Percentiles rank a stretch among this genome's conserved stretches.
phyloP scores from a whole-genome alignment of 2,329 filamentous ascomycete species.

The Sclerotiophoma versabilis region DNA sequence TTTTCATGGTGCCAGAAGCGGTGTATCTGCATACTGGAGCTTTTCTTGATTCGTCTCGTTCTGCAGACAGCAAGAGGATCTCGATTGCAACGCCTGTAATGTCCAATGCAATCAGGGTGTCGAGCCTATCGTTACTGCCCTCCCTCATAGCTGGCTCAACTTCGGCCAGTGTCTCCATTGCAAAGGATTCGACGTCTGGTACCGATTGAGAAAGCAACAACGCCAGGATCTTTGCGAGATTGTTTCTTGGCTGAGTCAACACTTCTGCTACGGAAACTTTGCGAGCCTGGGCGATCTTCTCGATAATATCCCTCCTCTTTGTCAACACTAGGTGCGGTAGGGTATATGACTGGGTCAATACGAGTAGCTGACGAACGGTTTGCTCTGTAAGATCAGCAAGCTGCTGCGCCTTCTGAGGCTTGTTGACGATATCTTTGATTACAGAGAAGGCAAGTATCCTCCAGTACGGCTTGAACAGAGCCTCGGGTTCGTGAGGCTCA shows the following conservation, averaged over 20 bases:
- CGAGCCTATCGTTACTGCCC: slow-evolving; percentile 63
- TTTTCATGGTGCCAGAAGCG: neutral
- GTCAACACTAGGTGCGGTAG: slow-evolving; percentile 85
- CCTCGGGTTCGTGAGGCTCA: slow-evolving; percentile 66
- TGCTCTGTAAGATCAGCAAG: slow-evolving; percentile 83
- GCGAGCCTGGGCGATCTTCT: slow-evolving; percentile 77
- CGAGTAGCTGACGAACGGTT: slow-evolving; percentile 75
- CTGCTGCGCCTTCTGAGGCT: slow-evolving; percentile 81
- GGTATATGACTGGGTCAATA: slow-evolving; percentile 79
- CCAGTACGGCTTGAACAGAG: slow-evolving; percentile 88
- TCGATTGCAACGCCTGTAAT: slow-evolving; percentile 79
- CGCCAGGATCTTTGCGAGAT: slow-evolving; percentile 66
- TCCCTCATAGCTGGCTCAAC: slow-evolving; percentile 75
- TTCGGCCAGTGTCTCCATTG: slow-evolving; percentile 71
- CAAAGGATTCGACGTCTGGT: slow-evolving; percentile 69
- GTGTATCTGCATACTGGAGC: slow-evolving; percentile 60
- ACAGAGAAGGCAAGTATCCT: slow-evolving; percentile 80
- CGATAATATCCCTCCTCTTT: slow-evolving; percentile 78
- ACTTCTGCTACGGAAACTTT: slow-evolving; percentile 65
- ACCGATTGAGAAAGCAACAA: slow-evolving; percentile 67
- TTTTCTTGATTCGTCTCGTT: slow-evolving; percentile 64
- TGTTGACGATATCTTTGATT: slow-evolving; percentile 79
- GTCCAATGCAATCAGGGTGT: slow-evolving; percentile 75
- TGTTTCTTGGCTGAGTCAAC: slow-evolving; percentile 63
- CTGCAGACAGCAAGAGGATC: slow-evolving; percentile 79